Conservation (phyloP, 1,139 yeast species). For the Ogataea hybrid region DNA sequence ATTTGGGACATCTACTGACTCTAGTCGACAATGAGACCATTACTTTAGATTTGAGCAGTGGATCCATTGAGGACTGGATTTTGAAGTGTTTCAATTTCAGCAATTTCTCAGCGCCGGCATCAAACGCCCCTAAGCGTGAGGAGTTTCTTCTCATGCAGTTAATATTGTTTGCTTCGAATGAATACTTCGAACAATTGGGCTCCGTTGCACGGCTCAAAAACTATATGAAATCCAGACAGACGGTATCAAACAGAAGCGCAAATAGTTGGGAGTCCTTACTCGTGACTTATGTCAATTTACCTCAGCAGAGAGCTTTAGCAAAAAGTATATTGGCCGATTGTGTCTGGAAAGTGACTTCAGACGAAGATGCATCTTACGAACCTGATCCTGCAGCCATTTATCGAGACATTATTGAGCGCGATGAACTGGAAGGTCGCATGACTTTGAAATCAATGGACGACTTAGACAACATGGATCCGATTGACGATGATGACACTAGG, state of each 20-base stretch:
- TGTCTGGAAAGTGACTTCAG: slow-evolving; percentile 44
- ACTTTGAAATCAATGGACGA: slow-evolving; percentile 18
- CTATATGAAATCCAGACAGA: slow-evolving; percentile 33
- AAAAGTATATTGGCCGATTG: slow-evolving; percentile 53
- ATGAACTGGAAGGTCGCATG: slow-evolving; percentile 34
- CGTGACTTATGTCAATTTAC: slow-evolving; percentile 52
- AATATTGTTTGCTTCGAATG: slow-evolving; percentile 32
- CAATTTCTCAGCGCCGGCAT: slow-evolving; percentile 15
- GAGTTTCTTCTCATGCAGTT: slow-evolving; percentile 69
- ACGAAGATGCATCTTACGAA: slow-evolving; percentile 66
- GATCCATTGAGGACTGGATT: slow-evolving; percentile 42
- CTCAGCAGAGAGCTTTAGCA: slow-evolving; percentile 58
- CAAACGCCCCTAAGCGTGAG: slow-evolving; percentile 53
- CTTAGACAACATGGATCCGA: slow-evolving; percentile 49
- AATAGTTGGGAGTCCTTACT: slow-evolving; percentile 51
- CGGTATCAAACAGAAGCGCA: slow-evolving; percentile 28
- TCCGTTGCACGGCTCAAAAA: slow-evolving; percentile 22
- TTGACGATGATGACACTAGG: slow-evolving; percentile 73
- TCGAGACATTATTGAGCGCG: slow-evolving; percentile 44
- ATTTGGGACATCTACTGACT: slow-evolving; percentile 58
- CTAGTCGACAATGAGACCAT: slow-evolving; percentile 26
- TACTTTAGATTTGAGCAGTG: slow-evolving; percentile 19
- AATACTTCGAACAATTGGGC: slow-evolving; percentile 17
- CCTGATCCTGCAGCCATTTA: slow-evolving; percentile 77
- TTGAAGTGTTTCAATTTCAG: slow-evolving; percentile 45